Conservation (phyloP, 352 stramenopile genomes). For the Globisporangium nunn region DNA sequence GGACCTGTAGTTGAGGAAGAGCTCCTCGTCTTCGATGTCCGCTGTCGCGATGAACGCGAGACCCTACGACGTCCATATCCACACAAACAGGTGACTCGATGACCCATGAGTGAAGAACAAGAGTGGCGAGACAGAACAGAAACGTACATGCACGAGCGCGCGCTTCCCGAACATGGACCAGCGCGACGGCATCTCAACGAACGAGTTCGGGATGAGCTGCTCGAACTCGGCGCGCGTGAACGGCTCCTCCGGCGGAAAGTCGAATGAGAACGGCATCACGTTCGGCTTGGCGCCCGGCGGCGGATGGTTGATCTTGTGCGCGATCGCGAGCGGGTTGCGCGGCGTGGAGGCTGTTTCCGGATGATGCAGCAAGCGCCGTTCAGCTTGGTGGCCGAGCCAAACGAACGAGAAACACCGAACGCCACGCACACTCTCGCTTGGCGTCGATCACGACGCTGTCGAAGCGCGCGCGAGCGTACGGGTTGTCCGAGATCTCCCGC, state of each 20-base stretch:
- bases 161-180: conserved; percentile 82
- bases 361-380: background rate
- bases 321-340: conserved; percentile 62
- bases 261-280: conserved; percentile 74
- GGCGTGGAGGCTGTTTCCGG: conserved; percentile 35
- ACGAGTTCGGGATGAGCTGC: conserved; percentile 76
- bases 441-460: conserved; percentile 85
- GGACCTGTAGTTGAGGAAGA: conserved; percentile 77
- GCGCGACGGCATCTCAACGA: conserved; percentile 71
- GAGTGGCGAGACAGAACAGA: background rate
- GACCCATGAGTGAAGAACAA: no score
- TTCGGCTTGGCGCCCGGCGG: conserved; percentile 59
- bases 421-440: conserved; percentile 57
- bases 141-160: conserved; percentile 71
- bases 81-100: background rate
- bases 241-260: conserved; percentile 74
- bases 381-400: background rate
- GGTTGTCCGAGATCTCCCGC: conserved; percentile 66
- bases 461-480: conserved; percentile 71
- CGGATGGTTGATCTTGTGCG: conserved; percentile 86
- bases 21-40: conserved; percentile 79
- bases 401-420: background rate
- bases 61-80: conserved; percentile 24
- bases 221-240: conserved; percentile 52
- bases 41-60: conserved; percentile 68